Conservation (phyloP, 192 early-diverging fungal species). For the Coemansia sp. region DNA sequence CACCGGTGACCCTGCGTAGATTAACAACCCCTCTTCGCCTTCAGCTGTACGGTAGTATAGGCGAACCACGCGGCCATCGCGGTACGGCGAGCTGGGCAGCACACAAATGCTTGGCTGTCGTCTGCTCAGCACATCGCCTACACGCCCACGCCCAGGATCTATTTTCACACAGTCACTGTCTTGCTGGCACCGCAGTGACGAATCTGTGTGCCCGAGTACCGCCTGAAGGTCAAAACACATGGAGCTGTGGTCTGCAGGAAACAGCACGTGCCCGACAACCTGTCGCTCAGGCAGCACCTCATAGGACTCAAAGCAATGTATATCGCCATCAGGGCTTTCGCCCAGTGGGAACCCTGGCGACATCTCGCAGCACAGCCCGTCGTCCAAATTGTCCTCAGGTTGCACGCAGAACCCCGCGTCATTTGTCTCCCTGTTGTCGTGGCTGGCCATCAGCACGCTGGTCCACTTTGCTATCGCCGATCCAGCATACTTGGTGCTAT, state of each 20-base stretch:
- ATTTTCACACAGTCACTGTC: constrained; percentile 15
- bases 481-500: background rate
- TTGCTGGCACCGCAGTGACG: constrained; percentile 13
- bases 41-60: constrained; percentile 12
- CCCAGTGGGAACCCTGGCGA: constrained; percentile 31
- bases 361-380: constrained; percentile 50
- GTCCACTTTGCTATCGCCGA: constrained; percentile 35
- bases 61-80: constrained; percentile 28
- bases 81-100: constrained; percentile 28
- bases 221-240: constrained; percentile 38
- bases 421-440: constrained; percentile 16
- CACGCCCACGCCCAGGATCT: background rate
- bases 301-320: constrained; percentile 38
- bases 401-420: constrained; percentile 21
- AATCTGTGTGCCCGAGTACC: constrained; percentile 12
- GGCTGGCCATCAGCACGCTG: constrained; percentile 17
- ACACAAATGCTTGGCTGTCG: constrained; percentile 13
- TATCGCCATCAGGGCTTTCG: constrained; percentile 36
- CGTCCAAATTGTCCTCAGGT: constrained; percentile 22
- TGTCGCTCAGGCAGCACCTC: too few relatives aligned
- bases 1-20: constrained; percentile 28
- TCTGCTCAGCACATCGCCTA: background rate
- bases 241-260: background rate
- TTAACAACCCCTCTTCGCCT: background rate
- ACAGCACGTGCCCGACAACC: background rate